Conservation (phyloP, 208 protist genomes). For the Trypanosoma grayi region DNA sequence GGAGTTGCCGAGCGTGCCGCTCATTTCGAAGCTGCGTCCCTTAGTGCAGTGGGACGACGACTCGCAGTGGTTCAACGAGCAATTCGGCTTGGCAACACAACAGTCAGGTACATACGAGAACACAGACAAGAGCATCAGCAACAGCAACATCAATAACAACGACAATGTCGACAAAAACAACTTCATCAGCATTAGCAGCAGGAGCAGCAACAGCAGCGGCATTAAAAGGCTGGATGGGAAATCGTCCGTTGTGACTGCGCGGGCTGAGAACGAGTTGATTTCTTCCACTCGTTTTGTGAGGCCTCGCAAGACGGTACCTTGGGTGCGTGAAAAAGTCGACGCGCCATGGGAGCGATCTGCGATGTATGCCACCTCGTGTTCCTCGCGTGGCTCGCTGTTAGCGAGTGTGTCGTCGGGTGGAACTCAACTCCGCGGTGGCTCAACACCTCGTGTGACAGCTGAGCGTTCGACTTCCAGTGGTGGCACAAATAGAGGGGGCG, state of each 20-base stretch:
- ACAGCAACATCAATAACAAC: background rate
- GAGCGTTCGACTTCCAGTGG: background rate
- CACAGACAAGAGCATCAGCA: background rate
- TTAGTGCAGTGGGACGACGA: constrained; percentile 38
- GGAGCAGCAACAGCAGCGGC: background rate
- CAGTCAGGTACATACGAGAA: background rate
- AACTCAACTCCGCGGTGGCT: background rate
- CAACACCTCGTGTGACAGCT: background rate
- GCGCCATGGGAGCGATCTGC: background rate
- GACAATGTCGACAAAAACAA: background rate
- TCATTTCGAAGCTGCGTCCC: background rate
- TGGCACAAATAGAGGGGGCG: background rate
- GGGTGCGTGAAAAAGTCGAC: background rate
- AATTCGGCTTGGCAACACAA: constrained; percentile 32
- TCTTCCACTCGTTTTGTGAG: background rate
- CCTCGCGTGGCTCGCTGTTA: background rate
- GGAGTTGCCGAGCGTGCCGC: background rate
- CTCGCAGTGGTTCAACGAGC: constrained; percentile 67
- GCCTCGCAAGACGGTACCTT: background rate
- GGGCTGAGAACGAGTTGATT: background rate
- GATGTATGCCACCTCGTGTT: background rate
- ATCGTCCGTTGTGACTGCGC: background rate
- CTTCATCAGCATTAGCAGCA: background rate
- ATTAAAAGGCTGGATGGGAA: background rate
- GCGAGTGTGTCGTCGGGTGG: background rate